Conservation (phyloP, 176 grass and related monocot genomes). For the Alloteropsis semialata region DNA sequence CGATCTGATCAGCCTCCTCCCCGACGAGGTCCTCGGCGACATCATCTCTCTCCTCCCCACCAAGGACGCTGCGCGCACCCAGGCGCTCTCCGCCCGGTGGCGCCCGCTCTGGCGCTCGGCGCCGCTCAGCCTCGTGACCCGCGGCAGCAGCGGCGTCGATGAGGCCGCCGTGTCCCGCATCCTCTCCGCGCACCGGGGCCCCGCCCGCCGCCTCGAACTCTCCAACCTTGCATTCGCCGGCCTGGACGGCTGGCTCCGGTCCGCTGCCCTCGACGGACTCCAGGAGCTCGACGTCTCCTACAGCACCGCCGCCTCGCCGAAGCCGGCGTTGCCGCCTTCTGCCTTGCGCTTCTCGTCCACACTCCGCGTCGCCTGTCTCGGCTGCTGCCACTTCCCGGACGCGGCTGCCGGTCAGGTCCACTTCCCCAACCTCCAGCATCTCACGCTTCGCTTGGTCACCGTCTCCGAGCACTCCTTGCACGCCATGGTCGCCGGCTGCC, state of each 20-base stretch:
- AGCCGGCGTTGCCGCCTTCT: neutral
- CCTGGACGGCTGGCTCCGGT: neutral
- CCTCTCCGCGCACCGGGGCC: neutral
- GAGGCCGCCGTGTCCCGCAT: neutral
- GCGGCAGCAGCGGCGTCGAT: neutral
- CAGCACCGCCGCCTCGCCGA: neutral
- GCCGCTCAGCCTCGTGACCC: neutral
- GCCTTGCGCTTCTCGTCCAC: neutral
- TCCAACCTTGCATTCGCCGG: neutral
- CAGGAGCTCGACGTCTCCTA: neutral
- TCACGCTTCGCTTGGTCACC: neutral
- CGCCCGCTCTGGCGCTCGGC: conserved; percentile 4
- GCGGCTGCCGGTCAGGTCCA: neutral
- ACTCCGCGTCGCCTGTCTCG: neutral
- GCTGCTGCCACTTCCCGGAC: neutral
- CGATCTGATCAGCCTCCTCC: conserved; percentile 6
- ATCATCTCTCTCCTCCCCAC: conserved; percentile 11
- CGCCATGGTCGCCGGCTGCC: neutral
- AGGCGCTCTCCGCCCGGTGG: neutral
- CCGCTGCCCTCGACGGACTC: neutral
- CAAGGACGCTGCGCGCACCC: neutral
- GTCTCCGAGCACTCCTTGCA: neutral
- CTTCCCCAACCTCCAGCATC: neutral
- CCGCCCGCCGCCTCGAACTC: neutral
- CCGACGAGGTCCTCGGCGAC: neutral